Conservation (phyloP, 306 rosid species). For the Senna tora region DNA sequence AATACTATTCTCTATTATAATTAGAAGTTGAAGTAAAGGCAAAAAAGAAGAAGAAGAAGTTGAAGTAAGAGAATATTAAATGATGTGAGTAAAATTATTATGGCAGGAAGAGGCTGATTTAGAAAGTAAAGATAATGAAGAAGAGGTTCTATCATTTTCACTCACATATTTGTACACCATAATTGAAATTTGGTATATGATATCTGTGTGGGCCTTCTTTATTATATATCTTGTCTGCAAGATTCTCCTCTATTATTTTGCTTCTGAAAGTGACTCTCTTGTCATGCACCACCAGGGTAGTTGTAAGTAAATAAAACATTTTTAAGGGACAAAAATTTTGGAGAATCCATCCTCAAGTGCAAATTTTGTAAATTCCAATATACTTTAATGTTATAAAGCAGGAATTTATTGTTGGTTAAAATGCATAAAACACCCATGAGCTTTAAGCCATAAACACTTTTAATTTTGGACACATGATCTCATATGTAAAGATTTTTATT, state of each 20-base stretch:
- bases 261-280: conserved; percentile 63
- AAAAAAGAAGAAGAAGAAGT: too few relatives aligned
- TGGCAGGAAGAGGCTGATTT: conserved; percentile 37
- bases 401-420: too few relatives aligned
- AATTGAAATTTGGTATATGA: conserved; percentile 44
- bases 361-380: too few relatives aligned
- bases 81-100: conserved; percentile 3
- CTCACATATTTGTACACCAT: conserved; percentile 39
- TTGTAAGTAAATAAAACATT: too few relatives aligned
- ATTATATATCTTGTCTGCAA: conserved; percentile 60
- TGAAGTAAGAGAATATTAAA: conserved; percentile 31
- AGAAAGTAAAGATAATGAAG: conserved; percentile 35
- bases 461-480: too few relatives aligned
- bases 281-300: conserved; percentile 54
- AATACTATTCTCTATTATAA: conserved; percentile 18
- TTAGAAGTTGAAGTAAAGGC: conserved; percentile 34
- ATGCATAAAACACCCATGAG: too few relatives aligned
- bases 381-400: too few relatives aligned
- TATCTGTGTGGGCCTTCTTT: conserved; percentile 59
- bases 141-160: conserved; percentile 59
- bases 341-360: too few relatives aligned
- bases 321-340: too few relatives aligned
- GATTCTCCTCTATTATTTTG: conserved; percentile 80
- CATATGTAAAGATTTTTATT: too few relatives aligned
- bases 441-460: too few relatives aligned